These are phyloP conservation scores for Lipomyces chichibuensis DNA, from an alignment of 805 yeast species.

Conservation along the genomic window DNA sequence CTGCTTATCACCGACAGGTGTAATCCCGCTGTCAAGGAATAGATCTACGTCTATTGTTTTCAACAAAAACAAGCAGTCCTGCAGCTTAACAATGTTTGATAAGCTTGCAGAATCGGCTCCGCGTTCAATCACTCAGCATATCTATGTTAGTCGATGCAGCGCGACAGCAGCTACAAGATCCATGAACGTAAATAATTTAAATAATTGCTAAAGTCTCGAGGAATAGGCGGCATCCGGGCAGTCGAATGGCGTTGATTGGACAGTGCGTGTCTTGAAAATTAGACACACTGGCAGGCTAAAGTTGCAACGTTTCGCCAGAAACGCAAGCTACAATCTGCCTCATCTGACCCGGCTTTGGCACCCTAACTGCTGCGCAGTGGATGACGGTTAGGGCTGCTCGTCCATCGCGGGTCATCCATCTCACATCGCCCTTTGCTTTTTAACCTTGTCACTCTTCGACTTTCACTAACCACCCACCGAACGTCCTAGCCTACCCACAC, in stretches of 20 bases:
- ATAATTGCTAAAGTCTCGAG: too few species aligned
- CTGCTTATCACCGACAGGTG: background rate
- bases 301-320: background rate
- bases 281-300: background rate
- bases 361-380: background rate
- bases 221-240: too few species aligned
- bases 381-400: background rate
- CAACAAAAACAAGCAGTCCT: background rate
- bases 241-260: background rate
- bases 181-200: too few species aligned
- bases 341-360: background rate
- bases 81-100: too few species aligned
- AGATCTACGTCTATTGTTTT: background rate
- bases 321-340: background rate
- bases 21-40: background rate
- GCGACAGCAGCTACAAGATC: too few species aligned
- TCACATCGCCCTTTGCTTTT: too few species aligned
- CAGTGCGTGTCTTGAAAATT: too few species aligned
- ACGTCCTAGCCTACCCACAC: background rate
- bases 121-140: too few species aligned
- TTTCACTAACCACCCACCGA: background rate
- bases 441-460: background rate
- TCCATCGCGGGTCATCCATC: background rate
- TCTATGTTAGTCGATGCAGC: too few species aligned
- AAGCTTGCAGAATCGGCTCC: too few species aligned